These are phyloP conservation scores for Backusella morwellensis DNA, from an alignment of 192 early-diverging fungal species.

Conservation along the genomic window DNA sequence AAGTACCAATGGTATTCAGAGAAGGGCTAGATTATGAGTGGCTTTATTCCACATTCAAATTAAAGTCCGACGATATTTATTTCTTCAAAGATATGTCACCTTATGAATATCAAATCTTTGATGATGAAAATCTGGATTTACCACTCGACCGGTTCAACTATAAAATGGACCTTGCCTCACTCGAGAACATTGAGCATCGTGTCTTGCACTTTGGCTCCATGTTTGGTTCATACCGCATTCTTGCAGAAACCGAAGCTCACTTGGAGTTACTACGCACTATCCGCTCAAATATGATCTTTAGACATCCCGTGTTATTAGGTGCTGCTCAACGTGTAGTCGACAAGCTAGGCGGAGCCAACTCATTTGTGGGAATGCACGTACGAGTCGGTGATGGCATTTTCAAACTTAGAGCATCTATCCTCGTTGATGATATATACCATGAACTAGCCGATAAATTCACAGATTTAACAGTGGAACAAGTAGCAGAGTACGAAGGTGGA, in stretches of 20 bases:
- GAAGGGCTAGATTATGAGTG: slow-evolving; percentile 45
- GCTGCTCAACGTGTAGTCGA: slow-evolving; percentile 43
- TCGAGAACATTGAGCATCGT: slow-evolving; percentile 30
- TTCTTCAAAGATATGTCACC: slow-evolving; percentile 46
- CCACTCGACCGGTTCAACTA: slow-evolving; percentile 40
- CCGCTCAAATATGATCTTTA: slow-evolving; percentile 45
- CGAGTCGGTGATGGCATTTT: slow-evolving; percentile 54
- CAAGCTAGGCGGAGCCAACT: slow-evolving; percentile 46
- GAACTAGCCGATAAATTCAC: slow-evolving; percentile 41
- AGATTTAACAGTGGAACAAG: slow-evolving; percentile 34
- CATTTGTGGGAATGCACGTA: slow-evolving; percentile 50
- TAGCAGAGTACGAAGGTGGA: slow-evolving; percentile 19
- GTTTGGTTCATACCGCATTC: slow-evolving; percentile 46
- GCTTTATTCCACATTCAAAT: slow-evolving; percentile 43
- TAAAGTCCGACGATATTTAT: slow-evolving; percentile 45
- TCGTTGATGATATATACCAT: slow-evolving; percentile 48
- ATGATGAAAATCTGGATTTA: slow-evolving; percentile 33
- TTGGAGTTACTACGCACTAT: slow-evolving; percentile 33
- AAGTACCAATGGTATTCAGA: slow-evolving; percentile 40
- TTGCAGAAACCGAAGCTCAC: slow-evolving; percentile 42
- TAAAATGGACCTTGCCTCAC: slow-evolving; percentile 32
- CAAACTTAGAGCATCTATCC: slow-evolving; percentile 38
- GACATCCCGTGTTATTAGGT: slow-evolving; percentile 43
- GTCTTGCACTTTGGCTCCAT: slow-evolving; percentile 59
- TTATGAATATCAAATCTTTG: slow-evolving; percentile 55